Base-by-base conservation (phyloP, 1,284 basidiomycete genomes). In the Irpex rosettiformis region DNA sequence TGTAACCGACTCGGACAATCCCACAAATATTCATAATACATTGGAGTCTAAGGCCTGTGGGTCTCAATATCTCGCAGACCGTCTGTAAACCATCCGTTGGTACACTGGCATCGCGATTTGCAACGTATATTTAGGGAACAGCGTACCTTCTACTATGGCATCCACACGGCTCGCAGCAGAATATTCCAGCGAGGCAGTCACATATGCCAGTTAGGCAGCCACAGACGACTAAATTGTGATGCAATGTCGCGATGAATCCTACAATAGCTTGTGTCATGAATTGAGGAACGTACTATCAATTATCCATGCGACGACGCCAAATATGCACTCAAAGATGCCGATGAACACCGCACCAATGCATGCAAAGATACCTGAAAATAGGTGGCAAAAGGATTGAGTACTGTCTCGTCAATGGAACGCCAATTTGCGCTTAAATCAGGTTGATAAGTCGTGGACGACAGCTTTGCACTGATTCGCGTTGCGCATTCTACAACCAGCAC, bases 271-370 rank as follows among this genome's bases (percentile, higher is more conserved):
- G 24, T 25, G 27, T 16, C 13, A 11, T 27, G 10, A 25, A 25
- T 16, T 11, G 48, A 51, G 48, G 43, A 47, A 51, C 48, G 48
- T 28, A 51, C 48, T 51, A 24, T 51, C 48, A 22, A 51, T 25
- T 24, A 51, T 51, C 48, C 48, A 51, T 16, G 22, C 48, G 27
- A 51, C 27, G 6, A 51, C 48, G 3, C 48, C 48, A 51, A 51
- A 51, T 51, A 51, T 51, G 48, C 48, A 51, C 21, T 51, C 48
- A 28, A 51, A 51, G 8, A 51, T 51, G 18, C 22, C 48, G 10
- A 51, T 51, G 27, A 51, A 51, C 25, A 51, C 48, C 5, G 48
- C 48, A 22, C 24, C 48, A 27, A 51, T 51, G 25, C 48, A 51
- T 10, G 48, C 48, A 24, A 51, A 18, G 43, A 47, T 47, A 47